Evolutionary conservation across 768 basidiomycete species (phyloP).

Genomic region (Crassisporium funariophilum): DNA sequence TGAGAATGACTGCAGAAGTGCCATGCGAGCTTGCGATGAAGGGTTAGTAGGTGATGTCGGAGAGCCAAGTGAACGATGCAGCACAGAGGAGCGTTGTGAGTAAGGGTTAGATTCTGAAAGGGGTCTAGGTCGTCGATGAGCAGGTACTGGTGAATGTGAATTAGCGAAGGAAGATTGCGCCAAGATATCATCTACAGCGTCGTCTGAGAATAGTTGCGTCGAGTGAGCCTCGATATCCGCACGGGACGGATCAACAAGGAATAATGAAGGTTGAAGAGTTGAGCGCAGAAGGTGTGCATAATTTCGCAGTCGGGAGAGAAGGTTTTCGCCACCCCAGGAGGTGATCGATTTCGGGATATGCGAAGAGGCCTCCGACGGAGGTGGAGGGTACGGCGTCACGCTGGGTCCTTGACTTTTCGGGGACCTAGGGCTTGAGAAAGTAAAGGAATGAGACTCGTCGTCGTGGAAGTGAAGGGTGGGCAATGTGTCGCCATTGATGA

Average conservation of each 20-base stretch:
- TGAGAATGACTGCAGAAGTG: constrained; percentile 91
- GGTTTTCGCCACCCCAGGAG: constrained; percentile 88
- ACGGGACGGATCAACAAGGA: constrained; percentile 89
- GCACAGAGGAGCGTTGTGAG: constrained; percentile 69
- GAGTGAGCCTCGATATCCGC: constrained; percentile 93
- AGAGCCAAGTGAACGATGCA: constrained; percentile 76
- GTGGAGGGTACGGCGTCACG: constrained; percentile 64
- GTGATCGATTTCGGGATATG: constrained; percentile 46
- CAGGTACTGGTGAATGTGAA: constrained; percentile 82
- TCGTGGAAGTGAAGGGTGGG: constrained; percentile 96
- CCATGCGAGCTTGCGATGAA: constrained; percentile 72
- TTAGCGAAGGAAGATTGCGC: constrained; percentile 76
- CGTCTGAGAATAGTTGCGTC: constrained; percentile 78
- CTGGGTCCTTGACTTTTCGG: constrained; percentile 28
- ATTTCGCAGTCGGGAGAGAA: constrained; percentile 71
- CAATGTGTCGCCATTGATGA: constrained; percentile 81
- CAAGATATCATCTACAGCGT: constrained; percentile 86
- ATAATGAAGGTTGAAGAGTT: constrained; percentile 81
- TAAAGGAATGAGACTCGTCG: constrained; percentile 87
- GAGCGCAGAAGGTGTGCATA: constrained; percentile 87
- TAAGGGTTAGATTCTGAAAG: constrained; percentile 56
- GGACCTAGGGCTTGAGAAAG: constrained; percentile 47
- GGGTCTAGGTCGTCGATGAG: constrained; percentile 75
- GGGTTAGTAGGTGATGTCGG: constrained; percentile 52
- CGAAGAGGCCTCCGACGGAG: constrained; percentile 47